Evolutionary conservation across 1,284 basidiomycete species (phyloP).

Genomic region (Sanghuangporus sanghuang): DNA sequence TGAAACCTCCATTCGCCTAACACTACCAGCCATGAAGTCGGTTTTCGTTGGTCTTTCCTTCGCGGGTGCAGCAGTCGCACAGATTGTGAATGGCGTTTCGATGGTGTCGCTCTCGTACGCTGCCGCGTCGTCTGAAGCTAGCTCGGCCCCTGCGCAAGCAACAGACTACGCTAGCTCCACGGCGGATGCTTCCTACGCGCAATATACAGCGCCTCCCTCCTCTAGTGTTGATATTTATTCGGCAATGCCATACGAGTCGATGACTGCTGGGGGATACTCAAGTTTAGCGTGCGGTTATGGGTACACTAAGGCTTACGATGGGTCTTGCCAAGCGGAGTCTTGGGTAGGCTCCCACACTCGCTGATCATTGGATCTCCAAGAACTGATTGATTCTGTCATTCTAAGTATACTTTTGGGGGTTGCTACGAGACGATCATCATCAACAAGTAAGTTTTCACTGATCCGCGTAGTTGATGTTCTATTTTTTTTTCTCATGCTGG

Average conservation of each 20-base stretch:
- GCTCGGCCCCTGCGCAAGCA: conserved; percentile 12
- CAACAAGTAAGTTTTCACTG: conserved; percentile 33
- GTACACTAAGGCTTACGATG: conserved; percentile 48
- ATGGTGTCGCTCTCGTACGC: conserved; percentile 32
- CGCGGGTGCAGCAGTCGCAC: conserved; percentile 48
- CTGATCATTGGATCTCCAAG: neutral
- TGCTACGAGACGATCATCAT: conserved; percentile 68
- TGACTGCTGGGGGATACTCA: conserved; percentile 55
- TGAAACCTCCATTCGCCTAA: neutral
- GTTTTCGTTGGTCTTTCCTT: conserved; percentile 53
- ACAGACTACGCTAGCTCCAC: conserved; percentile 13
- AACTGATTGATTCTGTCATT: neutral
- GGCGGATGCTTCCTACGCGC: conserved; percentile 18
- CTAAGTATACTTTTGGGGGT: conserved; percentile 35
- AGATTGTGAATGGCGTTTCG: conserved; percentile 48
- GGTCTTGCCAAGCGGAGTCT: conserved; percentile 44
- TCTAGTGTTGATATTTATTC: conserved; percentile 36
- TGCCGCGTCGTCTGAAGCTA: conserved; percentile 14
- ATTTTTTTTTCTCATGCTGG: neutral
- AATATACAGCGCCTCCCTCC: conserved; percentile 37
- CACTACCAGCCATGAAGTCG: conserved; percentile 50
- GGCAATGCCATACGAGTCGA: conserved; percentile 52
- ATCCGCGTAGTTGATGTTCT: conserved; percentile 7
- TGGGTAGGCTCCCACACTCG: conserved; percentile 42
- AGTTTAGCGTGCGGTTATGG: conserved; percentile 65